These are phyloP conservation scores for Aspergillus melleus DNA, from an alignment of 2,329 filamentous ascomycete genomes.

Conservation along the genomic window DNA sequence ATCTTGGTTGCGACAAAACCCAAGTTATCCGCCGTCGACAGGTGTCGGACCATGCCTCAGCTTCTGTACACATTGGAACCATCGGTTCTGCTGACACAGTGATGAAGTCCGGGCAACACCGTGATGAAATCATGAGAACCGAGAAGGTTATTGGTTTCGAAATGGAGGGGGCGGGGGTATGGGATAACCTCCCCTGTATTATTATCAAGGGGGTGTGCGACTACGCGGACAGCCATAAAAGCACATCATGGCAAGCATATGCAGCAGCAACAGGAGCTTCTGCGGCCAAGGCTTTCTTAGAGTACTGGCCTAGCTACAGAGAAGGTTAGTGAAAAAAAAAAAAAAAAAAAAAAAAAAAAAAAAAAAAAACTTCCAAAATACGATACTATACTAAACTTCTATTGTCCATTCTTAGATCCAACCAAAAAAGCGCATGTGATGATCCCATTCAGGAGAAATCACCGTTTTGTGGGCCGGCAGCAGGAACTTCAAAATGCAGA, in stretches of 20 bases:
- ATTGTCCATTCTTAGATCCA: neutral
- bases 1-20: slow-evolving; percentile 6
- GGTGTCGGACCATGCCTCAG: neutral
- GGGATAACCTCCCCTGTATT: slow-evolving; percentile 16
- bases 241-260: slow-evolving; percentile 18
- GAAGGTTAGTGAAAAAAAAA: neutral
- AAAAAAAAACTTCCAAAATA: neutral
- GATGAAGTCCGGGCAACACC: slow-evolving; percentile 13
- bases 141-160: slow-evolving; percentile 17
- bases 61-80: slow-evolving; percentile 3
- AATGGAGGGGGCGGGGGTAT: slow-evolving; percentile 18
- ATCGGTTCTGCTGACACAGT: slow-evolving; percentile 14
- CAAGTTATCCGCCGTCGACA: neutral
- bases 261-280: slow-evolving; percentile 18
- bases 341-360: neutral
- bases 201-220: slow-evolving; percentile 21
- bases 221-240: slow-evolving; percentile 23
- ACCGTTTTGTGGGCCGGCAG: slow-evolving; percentile 12
- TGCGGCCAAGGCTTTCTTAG: slow-evolving; percentile 7
- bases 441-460: slow-evolving; percentile 9
- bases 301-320: neutral
- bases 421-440: slow-evolving; percentile 2
- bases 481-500: slow-evolving; percentile 8
- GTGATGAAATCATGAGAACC: slow-evolving; percentile 2
- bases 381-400: neutral